A percentile compares a stretch with the other conserved stretches of the same genome.
Conservation (phyloP, 805 yeast genomes). For the Yarrowia keelungensis region DNA sequence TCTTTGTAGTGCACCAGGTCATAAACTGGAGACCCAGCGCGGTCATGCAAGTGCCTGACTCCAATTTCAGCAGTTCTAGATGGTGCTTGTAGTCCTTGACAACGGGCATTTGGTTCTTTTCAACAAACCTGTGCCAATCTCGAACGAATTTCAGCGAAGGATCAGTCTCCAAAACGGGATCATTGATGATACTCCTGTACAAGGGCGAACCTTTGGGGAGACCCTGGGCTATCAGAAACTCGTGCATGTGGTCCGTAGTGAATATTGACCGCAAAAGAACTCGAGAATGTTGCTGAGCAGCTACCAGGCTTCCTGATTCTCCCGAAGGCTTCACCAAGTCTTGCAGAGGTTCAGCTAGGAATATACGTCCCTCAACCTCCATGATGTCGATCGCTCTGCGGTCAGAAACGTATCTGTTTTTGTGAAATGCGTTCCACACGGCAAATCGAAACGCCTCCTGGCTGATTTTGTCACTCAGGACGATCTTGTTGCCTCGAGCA, state of each 20-base stretch:
- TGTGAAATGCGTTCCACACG: slow-evolving; percentile 34
- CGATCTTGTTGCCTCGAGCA: not conserved
- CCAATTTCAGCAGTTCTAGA: slow-evolving; percentile 4
- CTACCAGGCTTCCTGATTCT: not conserved
- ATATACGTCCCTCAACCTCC: slow-evolving; percentile 12
- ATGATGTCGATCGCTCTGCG: not conserved
- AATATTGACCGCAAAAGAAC: not conserved
- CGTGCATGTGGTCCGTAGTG: slow-evolving; percentile 2
- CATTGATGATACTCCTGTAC: not conserved
- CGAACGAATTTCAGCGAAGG: slow-evolving; percentile 6
- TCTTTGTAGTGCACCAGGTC: not conserved
- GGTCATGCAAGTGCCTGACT: not conserved
- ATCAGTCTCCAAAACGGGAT: not conserved
- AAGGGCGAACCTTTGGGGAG: not conserved
- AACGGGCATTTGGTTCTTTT: not conserved
- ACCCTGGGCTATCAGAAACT: slow-evolving; percentile 14
- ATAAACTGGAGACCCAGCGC: slow-evolving; percentile 2
- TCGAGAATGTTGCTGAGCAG: not conserved
- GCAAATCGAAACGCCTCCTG: slow-evolving; percentile 7
- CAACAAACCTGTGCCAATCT: not conserved
- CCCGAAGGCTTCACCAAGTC: not conserved
- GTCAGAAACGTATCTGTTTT: slow-evolving; percentile 7
- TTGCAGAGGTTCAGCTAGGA: not conserved
- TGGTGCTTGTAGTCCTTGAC: slow-evolving; percentile 12
- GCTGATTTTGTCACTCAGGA: not conserved